Evolutionary conservation across 306 rosid species (phyloP), one percentile per base, ranked within the genome.

Genomic region (Ziziphus jujuba): DNA sequence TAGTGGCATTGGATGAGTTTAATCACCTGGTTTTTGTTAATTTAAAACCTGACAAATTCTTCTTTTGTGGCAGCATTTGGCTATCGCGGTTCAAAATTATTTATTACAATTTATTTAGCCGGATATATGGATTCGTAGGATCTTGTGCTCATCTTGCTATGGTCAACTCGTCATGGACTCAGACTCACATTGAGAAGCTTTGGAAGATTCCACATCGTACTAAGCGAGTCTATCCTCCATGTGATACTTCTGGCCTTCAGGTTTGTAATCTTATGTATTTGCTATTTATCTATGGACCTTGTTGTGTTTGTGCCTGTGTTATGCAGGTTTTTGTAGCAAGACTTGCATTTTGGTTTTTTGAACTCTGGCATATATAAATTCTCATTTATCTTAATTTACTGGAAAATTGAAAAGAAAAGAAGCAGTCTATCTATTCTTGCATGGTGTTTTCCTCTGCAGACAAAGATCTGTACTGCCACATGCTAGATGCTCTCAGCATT

Each of bases 101-200:
- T 50, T 93, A 93, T 69, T 93, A 90, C 81, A 81, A 86, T 71
- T 2, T 90, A 49, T 88, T 93, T 84, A 86, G 95, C 78, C 75
- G 66, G 85, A 78, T 93, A 84, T 88, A 93, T 75, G 95, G 98
- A 48, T 64, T 64, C 75, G 97, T 83, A 13, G 98, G 98, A 44
- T 78, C 96, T 34, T 87, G 81, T 70, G 81, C 98, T n/a, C 96
- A 93, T 80, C 90, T 93, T 56, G 96, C 86, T 12, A 88, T 90
- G 98, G 98, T 93, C 43, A 93, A 90, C 82, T 93, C 98, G 65
- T 86, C 98, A 21, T 93, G 98, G 97, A 93, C 98, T 72, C 82
- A 75, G 71, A 80, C 90, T 35, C 98, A 93, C 56, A 90, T 93
- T 50, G 84, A 86, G 71, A 81, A 86, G 79, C 81, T 93, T 45